Evolutionary conservation across 2,329 filamentous ascomycete species (phyloP), one percentile per base, ranked within the genome.

Genomic region (Dendrostoma leiphaemia): DNA sequence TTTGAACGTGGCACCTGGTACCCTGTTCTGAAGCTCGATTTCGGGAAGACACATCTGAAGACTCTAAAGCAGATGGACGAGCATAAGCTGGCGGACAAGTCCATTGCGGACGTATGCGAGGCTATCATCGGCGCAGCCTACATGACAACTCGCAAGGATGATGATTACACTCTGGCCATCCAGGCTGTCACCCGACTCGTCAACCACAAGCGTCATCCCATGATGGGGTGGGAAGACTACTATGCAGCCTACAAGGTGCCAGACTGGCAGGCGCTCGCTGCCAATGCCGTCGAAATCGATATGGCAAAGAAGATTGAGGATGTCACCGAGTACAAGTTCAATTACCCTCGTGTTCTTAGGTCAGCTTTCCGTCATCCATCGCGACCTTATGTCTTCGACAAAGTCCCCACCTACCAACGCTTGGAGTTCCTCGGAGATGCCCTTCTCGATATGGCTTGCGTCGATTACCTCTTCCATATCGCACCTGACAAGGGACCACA

Each of bases 371-470:
- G 86, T 28, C 94, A 97, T 64, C 87, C 92, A 0, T 96, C 92
- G 0, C 90, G 90, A 63, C 86, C 89, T 3, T 82, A 78, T 53
- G 76, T 81, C 5, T 91, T 85, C 73, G 89, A 93, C 58, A 80
- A 82, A n/a, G 80, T 97, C 0, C 93, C 92, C 0, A 87, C 84
- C 65, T 97, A 97, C 64, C 91, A 99, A 65, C 84, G 92, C 2
- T 81, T 97, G 0, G 93, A 97, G 63, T 97, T 97, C 61, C 74
- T 97, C 0, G 93, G 93, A 0, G 94, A 97, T 67, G 84, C 93
- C 0, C 77, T 97, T 2, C 83, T 96, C 1, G 92, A 97, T 66
- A 89, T 93, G 83, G 88, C 80, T 10, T 90, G 88, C 63, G 86
- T 97, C 51, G 88, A 92, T 62, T 85, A 90, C 62, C 78, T 99